These are phyloP conservation scores for Yamadazyma nakazawae DNA, from an alignment of 805 yeast species.

Conservation along the genomic window DNA sequence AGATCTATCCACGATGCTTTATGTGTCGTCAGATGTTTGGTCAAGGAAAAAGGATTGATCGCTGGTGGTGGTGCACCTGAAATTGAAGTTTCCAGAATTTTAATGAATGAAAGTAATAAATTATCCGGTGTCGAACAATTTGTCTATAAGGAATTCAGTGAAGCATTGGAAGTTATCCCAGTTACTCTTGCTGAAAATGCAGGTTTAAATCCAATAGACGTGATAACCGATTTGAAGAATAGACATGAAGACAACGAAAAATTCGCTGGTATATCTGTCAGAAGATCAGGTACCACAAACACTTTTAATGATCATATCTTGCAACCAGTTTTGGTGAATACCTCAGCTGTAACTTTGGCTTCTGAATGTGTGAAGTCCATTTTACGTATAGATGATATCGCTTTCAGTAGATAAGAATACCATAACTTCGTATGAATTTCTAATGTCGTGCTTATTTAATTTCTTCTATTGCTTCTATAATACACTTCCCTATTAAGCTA, in stretches of 20 bases:
- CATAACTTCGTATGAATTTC: neutral
- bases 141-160: conserved; percentile 88
- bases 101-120: conserved; percentile 66
- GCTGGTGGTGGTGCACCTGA: conserved; percentile 99
- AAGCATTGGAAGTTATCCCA: conserved; percentile 89
- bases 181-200: conserved; percentile 95
- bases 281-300: conserved; percentile 90
- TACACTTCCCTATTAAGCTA: neutral
- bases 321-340: conserved; percentile 93
- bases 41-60: conserved; percentile 81
- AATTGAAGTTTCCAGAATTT: conserved; percentile 76
- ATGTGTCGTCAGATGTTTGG: conserved; percentile 87
- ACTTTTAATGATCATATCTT: conserved; percentile 90
- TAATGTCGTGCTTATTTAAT: too few relatives aligned
- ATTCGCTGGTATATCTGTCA: conserved; percentile 93
- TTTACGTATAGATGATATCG: conserved; percentile 94
- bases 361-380: conserved; percentile 96
- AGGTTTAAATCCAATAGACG: conserved; percentile 85
- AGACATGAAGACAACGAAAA: conserved; percentile 88
- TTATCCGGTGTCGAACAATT: conserved; percentile 85
- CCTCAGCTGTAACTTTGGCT: conserved; percentile 91
- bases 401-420: conserved; percentile 53
- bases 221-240: conserved; percentile 87
- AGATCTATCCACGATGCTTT: conserved; percentile 96
- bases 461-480: neutral